These are phyloP conservation scores for Hypoxylon sp. DNA, from an alignment of 2,329 filamentous ascomycete species.

Conservation along the genomic window DNA sequence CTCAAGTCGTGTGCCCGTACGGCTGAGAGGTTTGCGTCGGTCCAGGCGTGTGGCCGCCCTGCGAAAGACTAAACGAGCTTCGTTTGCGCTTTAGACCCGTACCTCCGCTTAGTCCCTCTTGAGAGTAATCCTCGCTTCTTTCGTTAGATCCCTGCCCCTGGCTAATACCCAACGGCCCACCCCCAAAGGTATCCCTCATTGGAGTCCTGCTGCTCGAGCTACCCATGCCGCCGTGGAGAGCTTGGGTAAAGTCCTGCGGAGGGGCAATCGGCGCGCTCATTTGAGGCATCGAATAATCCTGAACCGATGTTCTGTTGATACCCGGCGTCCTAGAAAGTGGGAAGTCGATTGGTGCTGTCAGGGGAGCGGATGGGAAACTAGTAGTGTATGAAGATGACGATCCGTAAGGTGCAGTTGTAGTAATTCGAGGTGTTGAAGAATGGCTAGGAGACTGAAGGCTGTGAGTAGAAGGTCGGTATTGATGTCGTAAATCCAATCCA, in stretches of 20 bases:
- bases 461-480: conserved; percentile 49
- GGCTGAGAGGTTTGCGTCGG: conserved; percentile 45
- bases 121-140: conserved; percentile 49
- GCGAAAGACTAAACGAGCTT: conserved; percentile 49
- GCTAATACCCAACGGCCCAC: conserved; percentile 47
- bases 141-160: conserved; percentile 45
- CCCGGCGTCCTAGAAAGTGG: conserved; percentile 59
- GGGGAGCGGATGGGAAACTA: conserved; percentile 65
- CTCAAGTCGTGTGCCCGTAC: conserved; percentile 47
- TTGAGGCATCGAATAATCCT: conserved; percentile 65
- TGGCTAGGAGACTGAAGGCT: conserved; percentile 48
- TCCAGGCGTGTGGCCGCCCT: conserved; percentile 43
- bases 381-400: conserved; percentile 60
- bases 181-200: conserved; percentile 59
- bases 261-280: conserved; percentile 67
- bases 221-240: conserved; percentile 58
- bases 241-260: conserved; percentile 64
- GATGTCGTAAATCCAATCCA: conserved; percentile 49
- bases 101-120: conserved; percentile 43
- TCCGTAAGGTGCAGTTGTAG: conserved; percentile 56
- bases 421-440: conserved; percentile 51
- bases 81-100: conserved; percentile 48
- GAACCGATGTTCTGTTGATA: conserved; percentile 50
- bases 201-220: conserved; percentile 56
- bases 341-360: conserved; percentile 66